Evolutionary conservation across 2,329 filamentous ascomycete species (phyloP).

Genomic region (Alternaria hordeiaustralica): DNA sequence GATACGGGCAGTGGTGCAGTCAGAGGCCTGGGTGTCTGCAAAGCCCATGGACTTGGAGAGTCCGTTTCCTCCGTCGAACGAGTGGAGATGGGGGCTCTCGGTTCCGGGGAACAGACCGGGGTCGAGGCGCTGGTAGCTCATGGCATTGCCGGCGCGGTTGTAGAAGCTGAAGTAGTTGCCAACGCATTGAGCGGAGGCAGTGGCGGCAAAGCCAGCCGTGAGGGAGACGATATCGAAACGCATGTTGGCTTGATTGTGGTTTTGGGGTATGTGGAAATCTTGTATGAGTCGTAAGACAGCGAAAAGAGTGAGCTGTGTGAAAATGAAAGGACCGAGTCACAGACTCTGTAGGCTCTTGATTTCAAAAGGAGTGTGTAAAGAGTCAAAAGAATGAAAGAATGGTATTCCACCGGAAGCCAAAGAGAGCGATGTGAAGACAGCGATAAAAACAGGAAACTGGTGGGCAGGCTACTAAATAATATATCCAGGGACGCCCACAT

Average conservation of each 20-base stretch:
- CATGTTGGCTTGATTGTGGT: slow-evolving; percentile 28
- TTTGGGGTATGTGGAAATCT: slow-evolving; percentile 11
- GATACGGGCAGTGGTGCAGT: slow-evolving; percentile 47
- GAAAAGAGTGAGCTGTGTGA: slow-evolving; percentile 30
- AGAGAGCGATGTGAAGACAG: slow-evolving; percentile 6
- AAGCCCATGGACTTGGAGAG: slow-evolving; percentile 37
- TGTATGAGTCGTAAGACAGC: slow-evolving; percentile 14
- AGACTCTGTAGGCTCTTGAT: slow-evolving; percentile 30
- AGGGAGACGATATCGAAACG: slow-evolving; percentile 34
- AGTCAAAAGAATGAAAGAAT: slow-evolving; percentile 36
- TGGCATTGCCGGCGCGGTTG: slow-evolving; percentile 41
- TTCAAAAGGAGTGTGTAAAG: slow-evolving; percentile 36
- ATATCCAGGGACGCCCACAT: slow-evolving; percentile 25
- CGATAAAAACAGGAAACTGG: slow-evolving; percentile 28
- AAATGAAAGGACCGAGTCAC: slow-evolving; percentile 43
- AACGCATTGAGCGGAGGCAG: slow-evolving; percentile 41
- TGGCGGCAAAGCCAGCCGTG: slow-evolving; percentile 40
- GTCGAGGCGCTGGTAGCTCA: slow-evolving; percentile 47
- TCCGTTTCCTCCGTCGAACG: slow-evolving; percentile 48
- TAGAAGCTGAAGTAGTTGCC: slow-evolving; percentile 51
- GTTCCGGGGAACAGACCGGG: slow-evolving; percentile 44
- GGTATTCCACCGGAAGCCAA: slow-evolving; percentile 39
- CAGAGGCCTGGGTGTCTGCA: slow-evolving; percentile 34
- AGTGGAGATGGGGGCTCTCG: slow-evolving; percentile 46
- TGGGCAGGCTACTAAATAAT: slow-evolving; percentile 22